A percentile compares a stretch with the other conserved stretches of the same genome.
These are phyloP conservation scores for Blastobotrys persicus DNA, from an alignment of 1,139 yeast genomes.

Conservation along the genomic window DNA sequence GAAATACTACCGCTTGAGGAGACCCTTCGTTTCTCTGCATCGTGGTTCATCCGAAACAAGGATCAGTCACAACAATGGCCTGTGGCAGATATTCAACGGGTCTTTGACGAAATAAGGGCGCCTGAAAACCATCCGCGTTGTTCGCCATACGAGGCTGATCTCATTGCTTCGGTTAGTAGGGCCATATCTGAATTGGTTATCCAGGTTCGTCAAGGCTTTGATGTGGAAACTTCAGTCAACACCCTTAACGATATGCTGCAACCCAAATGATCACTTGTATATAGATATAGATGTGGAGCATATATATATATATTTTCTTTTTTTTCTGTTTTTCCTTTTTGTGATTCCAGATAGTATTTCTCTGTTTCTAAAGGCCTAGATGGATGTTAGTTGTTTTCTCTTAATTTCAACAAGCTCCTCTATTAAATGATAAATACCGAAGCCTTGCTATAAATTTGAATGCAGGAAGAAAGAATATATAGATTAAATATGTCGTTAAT, in stretches of 20 bases:
- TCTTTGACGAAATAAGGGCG: slow-evolving; percentile 25
- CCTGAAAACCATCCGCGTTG: slow-evolving; percentile 19
- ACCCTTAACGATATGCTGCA: slow-evolving; percentile 17
- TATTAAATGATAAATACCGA: too few species aligned
- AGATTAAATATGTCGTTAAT: slow-evolving; percentile 8
- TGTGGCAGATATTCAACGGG: slow-evolving; percentile 23
- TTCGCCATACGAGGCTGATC: slow-evolving; percentile 18
- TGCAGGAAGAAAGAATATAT: slow-evolving; percentile 10
- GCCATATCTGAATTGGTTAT: slow-evolving; percentile 24
- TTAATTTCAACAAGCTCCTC: too few species aligned
- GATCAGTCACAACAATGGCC: slow-evolving; percentile 21
- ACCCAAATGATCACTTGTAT: slow-evolving; percentile 3
- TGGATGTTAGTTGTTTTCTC: too few species aligned
- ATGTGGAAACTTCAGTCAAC: slow-evolving; percentile 22
- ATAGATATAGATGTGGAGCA: not conserved
- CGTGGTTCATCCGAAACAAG: slow-evolving; percentile 27
- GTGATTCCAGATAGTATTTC: too few species aligned
- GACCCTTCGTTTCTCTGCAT: slow-evolving; percentile 23
- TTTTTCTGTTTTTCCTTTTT: too few species aligned
- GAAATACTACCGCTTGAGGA: slow-evolving; percentile 28
- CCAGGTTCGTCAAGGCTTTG: slow-evolving; percentile 25
- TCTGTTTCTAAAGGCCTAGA: too few species aligned
- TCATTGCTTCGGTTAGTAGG: slow-evolving; percentile 23
- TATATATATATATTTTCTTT: not conserved
- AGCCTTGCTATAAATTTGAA: not conserved